These are phyloP conservation scores for Teratosphaeria zuluensis DNA, from an alignment of 2,329 filamentous ascomycete genomes.

Conservation along the genomic window DNA sequence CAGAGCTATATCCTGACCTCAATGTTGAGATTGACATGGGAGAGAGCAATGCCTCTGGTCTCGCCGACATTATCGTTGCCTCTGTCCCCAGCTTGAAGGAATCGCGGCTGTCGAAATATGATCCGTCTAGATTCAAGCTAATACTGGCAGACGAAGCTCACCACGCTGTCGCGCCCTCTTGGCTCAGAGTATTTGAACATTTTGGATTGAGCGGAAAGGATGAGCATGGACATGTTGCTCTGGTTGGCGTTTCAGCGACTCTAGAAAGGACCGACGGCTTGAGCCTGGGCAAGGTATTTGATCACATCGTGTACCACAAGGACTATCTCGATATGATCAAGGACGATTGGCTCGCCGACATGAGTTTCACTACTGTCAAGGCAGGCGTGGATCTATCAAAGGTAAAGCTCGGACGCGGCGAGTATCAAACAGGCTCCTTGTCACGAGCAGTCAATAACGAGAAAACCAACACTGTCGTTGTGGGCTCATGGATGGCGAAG, in stretches of 20 bases:
- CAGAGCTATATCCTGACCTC: conserved; percentile 67
- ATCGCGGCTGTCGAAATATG: conserved; percentile 70
- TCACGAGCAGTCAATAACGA: conserved; percentile 75
- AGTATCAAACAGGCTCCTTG: conserved; percentile 71
- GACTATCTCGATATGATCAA: conserved; percentile 73
- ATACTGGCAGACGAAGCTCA: conserved; percentile 93
- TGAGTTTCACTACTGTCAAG: conserved; percentile 88
- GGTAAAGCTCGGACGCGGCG: conserved; percentile 52
- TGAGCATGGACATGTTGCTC: conserved; percentile 34
- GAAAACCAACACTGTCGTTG: conserved; percentile 70
- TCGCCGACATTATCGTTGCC: conserved; percentile 85
- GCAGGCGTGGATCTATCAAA: conserved; percentile 67
- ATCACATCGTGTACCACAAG: conserved; percentile 94
- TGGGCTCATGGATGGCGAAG: conserved; percentile 76
- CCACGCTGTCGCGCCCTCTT: conserved; percentile 80
- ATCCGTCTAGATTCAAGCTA: conserved; percentile 72
- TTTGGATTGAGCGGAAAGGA: conserved; percentile 50
- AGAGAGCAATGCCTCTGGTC: conserved; percentile 61
- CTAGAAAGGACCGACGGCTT: conserved; percentile 75
- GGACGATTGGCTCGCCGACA: conserved; percentile 83
- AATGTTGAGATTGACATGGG: conserved; percentile 90
- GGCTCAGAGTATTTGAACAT: conserved; percentile 65
- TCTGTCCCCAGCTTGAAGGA: conserved; percentile 75
- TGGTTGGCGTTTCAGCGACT: conserved; percentile 85
- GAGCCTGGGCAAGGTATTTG: conserved; percentile 71